Base-by-base conservation (phyloP, 78 protist genomes). In the Tieghemostelium lacteum region DNA sequence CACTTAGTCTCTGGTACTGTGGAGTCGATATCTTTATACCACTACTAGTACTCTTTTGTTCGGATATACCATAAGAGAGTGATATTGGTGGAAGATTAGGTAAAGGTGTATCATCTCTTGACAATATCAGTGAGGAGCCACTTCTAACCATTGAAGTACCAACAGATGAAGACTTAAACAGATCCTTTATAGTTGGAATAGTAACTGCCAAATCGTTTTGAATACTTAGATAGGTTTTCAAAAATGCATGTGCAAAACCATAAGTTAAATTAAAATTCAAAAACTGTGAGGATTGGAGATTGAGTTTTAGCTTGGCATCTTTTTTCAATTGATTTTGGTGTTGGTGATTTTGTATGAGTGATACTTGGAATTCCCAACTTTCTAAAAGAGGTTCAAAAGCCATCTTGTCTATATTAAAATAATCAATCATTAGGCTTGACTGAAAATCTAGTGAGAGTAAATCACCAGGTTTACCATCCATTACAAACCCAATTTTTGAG, bases 301-400 rank as follows among this genome's bases (percentile, higher is more conserved):
- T 49, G 26, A 86, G 22, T 34, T 36, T 7, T 4, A 62, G 16
- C n/a, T 45, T 45, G 1, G 80, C 83, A n/a, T n/a, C n/a, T n/a
- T n/a, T n/a, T n/a, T n/a, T n/a, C n/a, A n/a, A n/a, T n/a, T n/a
- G n/a, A n/a, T n/a, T n/a, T 50, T 10, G 7, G 66, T 36, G 16
- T 57, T 34, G 6, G 0, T 12, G 1, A 3, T 17, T 36, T 26
- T 40, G 69, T 3, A 34, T 36, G 3, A 62, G 5, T 26, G 19
- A 1, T 3, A 42, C 34, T 8, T n/a, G 55, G 66, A 78, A 62
- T 19, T 86, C 62, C 78, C 78, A 86, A 52, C 37, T 65, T 39
- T 86, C 92, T 37, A 86, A 71, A 40, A 86, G 61, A 28, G 92
- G 92, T 29, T 86, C 92, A 52, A 73, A 73, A 50, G 86, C 72